Conservation (phyloP, 345 rosid genomes). For the Arabidopsis thaliana region TAIR10.1 NC_003070.9:25837001-25837500, state of each 20-base stretch:
- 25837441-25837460: neutral
- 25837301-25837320: constrained; percentile 61
- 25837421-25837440: neutral
- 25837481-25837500: neutral
- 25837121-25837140: constrained; percentile 65
- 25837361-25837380: constrained; percentile 54
- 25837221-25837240: constrained; percentile 54
- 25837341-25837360: constrained; percentile 68
- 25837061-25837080: constrained; percentile 65
- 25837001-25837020: constrained; percentile 71
- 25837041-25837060: constrained; percentile 54
- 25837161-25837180: constrained; percentile 56
- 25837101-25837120: constrained; percentile 58
- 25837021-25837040: constrained; percentile 58
- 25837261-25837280: constrained; percentile 66
- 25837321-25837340: constrained; percentile 61
- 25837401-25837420: neutral
- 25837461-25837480: neutral
- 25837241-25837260: constrained; percentile 55
- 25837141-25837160: constrained; percentile 77
- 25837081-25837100: constrained; percentile 63
- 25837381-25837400: constrained; percentile 9
- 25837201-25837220: constrained; percentile 64
- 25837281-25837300: constrained; percentile 60
- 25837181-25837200: constrained; percentile 61